These are phyloP conservation scores for Hypoxylon sp. DNA, from an alignment of 2,329 filamentous ascomycete genomes.

Conservation along the genomic window DNA sequence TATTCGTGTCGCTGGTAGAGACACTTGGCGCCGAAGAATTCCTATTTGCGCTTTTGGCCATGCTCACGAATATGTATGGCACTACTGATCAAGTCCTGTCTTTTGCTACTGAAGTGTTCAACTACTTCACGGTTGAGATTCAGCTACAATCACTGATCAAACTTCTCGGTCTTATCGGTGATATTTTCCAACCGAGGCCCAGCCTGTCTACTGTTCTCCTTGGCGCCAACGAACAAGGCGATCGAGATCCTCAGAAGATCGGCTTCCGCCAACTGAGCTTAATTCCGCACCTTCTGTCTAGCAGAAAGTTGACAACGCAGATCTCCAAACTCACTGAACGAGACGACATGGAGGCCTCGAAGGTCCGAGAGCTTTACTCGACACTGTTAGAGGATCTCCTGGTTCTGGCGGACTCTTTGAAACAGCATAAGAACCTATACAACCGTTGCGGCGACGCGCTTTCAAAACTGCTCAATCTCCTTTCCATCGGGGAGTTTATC, in stretches of 20 bases:
- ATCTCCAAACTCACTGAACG: slow-evolving; percentile 70
- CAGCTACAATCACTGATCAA: slow-evolving; percentile 85
- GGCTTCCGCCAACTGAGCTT: slow-evolving; percentile 70
- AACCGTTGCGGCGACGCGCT: slow-evolving; percentile 77
- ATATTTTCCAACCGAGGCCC: slow-evolving; percentile 82
- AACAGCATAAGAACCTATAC: slow-evolving; percentile 69
- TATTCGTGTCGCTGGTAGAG: slow-evolving; percentile 88
- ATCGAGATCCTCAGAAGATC: slow-evolving; percentile 65
- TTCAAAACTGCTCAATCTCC: slow-evolving; percentile 83
- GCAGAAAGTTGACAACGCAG: slow-evolving; percentile 69
- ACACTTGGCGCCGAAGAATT: slow-evolving; percentile 90
- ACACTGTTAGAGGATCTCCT: slow-evolving; percentile 76
- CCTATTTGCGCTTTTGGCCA: slow-evolving; percentile 86
- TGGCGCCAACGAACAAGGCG: slow-evolving; percentile 65
- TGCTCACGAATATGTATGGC: slow-evolving; percentile 91
- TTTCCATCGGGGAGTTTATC: slow-evolving; percentile 90
- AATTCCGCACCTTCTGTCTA: slow-evolving; percentile 71
- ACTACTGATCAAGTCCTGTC: slow-evolving; percentile 79
- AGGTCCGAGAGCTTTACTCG: slow-evolving; percentile 78
- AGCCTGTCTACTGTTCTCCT: slow-evolving; percentile 81
- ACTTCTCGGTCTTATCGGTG: slow-evolving; percentile 80
- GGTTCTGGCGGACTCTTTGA: slow-evolving; percentile 75
- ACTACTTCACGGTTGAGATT: slow-evolving; percentile 78
- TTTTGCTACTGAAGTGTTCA: slow-evolving; percentile 83
- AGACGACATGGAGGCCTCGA: slow-evolving; percentile 76